Evolutionary conservation across 2,329 filamentous ascomycete genomes (phyloP).

Genomic region (Polychaeton citri): DNA sequence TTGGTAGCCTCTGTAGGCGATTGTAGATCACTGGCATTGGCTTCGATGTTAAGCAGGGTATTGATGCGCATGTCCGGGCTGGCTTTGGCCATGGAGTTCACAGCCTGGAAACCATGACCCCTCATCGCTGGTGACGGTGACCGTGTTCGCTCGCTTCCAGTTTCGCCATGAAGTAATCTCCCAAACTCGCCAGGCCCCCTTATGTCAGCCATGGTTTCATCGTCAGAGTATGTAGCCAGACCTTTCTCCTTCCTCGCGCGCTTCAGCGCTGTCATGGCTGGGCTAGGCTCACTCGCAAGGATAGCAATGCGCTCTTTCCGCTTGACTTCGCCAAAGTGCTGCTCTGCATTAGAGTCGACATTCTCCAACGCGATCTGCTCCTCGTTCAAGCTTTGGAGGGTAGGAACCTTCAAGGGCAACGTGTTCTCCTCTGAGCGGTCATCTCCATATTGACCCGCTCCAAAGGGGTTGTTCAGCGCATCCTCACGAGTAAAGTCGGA

Average conservation of each 20-base stretch:
- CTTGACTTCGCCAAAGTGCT: conserved; percentile 58
- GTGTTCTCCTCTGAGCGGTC: conserved; percentile 20
- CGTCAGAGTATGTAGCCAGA: conserved; percentile 17
- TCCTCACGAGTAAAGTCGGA: conserved; percentile 86
- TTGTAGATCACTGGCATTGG: conserved; percentile 13
- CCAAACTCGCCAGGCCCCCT: conserved; percentile 5
- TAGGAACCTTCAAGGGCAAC: conserved; percentile 47
- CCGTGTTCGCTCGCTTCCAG: conserved; percentile 34
- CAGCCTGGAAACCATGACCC: conserved; percentile 23
- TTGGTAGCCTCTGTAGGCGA: conserved; percentile 14
- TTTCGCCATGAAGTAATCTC: conserved; percentile 11
- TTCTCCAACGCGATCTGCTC: conserved; percentile 59
- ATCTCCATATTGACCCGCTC: conserved; percentile 38
- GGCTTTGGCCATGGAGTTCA: conserved; percentile 22
- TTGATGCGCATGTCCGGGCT: conserved; percentile 35
- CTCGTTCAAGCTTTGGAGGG: conserved; percentile 49
- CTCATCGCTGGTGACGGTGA: conserved; percentile 25
- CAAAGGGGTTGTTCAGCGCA: conserved; percentile 83
- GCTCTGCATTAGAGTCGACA: conserved; percentile 56
- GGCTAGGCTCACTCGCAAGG: conserved; percentile 60
- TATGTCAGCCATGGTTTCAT: conserved; percentile 11
- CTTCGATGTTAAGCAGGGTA: conserved; percentile 35
- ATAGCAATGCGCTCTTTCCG: conserved; percentile 60
- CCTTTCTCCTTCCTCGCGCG: conserved; percentile 35
- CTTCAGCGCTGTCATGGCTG: conserved; percentile 43